Percentiles rank a stretch among this genome's conserved stretches.
These are phyloP conservation scores for Claviceps sp. DNA, from an alignment of 2,329 filamentous ascomycete genomes.

Conservation along the genomic window DNA sequence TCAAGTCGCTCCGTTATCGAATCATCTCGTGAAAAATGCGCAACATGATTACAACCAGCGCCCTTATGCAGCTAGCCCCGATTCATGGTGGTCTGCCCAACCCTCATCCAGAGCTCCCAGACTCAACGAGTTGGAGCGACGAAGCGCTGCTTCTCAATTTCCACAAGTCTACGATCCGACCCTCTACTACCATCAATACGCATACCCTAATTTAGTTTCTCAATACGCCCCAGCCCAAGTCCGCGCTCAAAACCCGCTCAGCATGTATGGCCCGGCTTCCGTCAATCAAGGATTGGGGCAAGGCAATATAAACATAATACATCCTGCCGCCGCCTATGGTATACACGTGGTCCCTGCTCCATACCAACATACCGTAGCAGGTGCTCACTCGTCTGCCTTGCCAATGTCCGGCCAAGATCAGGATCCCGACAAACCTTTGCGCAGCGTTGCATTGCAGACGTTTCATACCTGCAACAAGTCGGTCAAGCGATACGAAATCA, in stretches of 20 bases:
- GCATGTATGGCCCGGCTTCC: conserved; percentile 1
- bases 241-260: conserved; percentile 16
- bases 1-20: conserved; percentile 21
- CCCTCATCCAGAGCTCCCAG: conserved; percentile 21
- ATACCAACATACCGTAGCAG: conserved; percentile 17
- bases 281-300: too few species aligned
- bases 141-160: conserved; percentile 20
- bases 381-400: conserved; percentile 14
- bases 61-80: conserved; percentile 17
- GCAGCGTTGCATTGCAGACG: conserved; percentile 65
- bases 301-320: conserved; percentile 14
- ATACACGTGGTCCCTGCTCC: conserved; percentile 20
- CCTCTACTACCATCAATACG: conserved; percentile 20
- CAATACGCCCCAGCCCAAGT: conserved; percentile 22
- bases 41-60: conserved; percentile 15
- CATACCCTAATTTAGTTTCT: conserved; percentile 15
- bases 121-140: conserved; percentile 25
- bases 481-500: conserved; percentile 65
- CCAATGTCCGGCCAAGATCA: conserved; percentile 35
- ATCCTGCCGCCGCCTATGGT: conserved; percentile 17
- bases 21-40: conserved; percentile 18
- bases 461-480: conserved; percentile 64
- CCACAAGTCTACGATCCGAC: conserved; percentile 14
- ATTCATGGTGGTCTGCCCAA: conserved; percentile 30
- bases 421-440: conserved; percentile 45